Conservation (phyloP, 768 basidiomycete species). For the Pulveroboletus sp. region DNA sequence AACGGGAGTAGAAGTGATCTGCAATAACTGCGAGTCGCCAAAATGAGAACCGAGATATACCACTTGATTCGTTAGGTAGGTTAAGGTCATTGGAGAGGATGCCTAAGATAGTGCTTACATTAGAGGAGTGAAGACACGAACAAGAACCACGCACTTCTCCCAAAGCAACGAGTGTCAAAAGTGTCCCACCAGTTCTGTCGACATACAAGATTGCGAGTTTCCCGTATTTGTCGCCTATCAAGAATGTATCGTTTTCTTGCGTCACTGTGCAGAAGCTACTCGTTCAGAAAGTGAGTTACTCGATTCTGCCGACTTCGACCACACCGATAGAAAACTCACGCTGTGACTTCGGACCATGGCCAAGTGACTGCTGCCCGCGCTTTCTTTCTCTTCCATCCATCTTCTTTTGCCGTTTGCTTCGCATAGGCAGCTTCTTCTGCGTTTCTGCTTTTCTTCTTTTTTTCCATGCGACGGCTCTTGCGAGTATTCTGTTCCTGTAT, state of each 20-base stretch:
- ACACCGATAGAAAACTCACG: constrained; percentile 42
- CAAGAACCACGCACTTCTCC: constrained; percentile 55
- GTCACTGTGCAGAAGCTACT: constrained; percentile 53
- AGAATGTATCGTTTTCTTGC: constrained; percentile 41
- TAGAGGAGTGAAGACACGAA: constrained; percentile 1
- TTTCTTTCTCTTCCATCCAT: constrained; percentile 52
- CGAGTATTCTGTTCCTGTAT: constrained; percentile 49
- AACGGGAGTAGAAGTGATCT: constrained; percentile 47
- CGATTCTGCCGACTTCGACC: neutral
- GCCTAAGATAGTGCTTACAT: constrained; percentile 39
- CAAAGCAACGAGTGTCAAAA: constrained; percentile 55
- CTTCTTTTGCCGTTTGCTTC: constrained; percentile 53
- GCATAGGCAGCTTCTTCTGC: constrained; percentile 42
- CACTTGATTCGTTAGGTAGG: constrained; percentile 65
- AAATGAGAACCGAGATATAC: constrained; percentile 79
- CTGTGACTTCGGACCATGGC: constrained; percentile 72
- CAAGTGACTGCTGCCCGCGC: constrained; percentile 57
- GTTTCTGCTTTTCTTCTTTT: constrained; percentile 46
- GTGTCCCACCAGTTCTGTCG: constrained; percentile 36
- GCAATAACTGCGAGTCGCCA: constrained; percentile 76
- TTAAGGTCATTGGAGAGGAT: constrained; percentile 66
- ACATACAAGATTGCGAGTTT: constrained; percentile 63
- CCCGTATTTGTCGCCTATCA: constrained; percentile 72
- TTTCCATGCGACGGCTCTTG: constrained; percentile 51
- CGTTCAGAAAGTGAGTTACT: neutral